Evolutionary conservation across 768 basidiomycete genomes (phyloP).

Genomic region (Boletus pseudo-olivaceus): DNA sequence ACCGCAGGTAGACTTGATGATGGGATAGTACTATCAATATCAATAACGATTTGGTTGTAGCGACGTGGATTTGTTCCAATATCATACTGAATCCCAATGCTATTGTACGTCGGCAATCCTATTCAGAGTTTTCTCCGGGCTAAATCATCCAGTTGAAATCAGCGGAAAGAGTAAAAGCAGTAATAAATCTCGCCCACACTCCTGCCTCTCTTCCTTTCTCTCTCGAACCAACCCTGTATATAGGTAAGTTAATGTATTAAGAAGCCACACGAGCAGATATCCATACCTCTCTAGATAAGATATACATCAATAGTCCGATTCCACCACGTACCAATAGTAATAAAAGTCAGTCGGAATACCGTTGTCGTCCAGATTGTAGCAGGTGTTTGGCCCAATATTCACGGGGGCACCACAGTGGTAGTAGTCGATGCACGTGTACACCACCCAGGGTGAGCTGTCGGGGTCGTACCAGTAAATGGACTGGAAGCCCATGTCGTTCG

Average conservation of each 20-base stretch:
- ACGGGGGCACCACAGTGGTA: background rate
- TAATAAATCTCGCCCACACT: background rate
- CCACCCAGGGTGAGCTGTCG: rapidly evolving
- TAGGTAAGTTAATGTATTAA: too few species aligned
- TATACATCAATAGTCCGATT: background rate
- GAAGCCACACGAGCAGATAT: background rate
- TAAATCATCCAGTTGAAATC: background rate
- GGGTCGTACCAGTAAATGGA: background rate
- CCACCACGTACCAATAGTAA: background rate
- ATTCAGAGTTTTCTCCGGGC: background rate
- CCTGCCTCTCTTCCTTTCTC: too few species aligned
- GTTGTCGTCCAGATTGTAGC: background rate
- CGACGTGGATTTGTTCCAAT: too few species aligned
- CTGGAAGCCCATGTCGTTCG: background rate
- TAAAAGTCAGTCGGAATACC: background rate
- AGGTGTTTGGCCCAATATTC: background rate
- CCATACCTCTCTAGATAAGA: background rate
- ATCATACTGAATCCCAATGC: too few species aligned
- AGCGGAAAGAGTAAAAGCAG: too few species aligned
- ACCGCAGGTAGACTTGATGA: background rate
- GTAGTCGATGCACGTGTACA: background rate
- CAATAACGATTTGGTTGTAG: background rate
- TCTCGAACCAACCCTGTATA: background rate
- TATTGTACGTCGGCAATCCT: background rate
- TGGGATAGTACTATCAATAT: background rate